These are phyloP conservation scores for Picea engelmannii DNA, from an alignment of 83 land plant genomes.

Conservation along the genomic window DNA sequence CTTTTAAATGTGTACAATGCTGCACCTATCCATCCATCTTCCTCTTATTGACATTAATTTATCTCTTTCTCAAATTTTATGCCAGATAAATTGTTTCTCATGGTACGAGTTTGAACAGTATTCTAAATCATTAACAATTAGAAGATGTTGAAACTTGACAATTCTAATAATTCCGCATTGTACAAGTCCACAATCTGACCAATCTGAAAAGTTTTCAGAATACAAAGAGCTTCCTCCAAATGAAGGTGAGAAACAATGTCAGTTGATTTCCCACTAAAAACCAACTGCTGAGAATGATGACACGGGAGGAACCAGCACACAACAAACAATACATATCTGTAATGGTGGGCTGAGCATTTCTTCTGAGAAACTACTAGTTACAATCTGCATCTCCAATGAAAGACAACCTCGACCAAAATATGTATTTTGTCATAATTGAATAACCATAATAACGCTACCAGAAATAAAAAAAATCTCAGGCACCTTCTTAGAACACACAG, in stretches of 20 bases:
- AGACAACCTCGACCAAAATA: neutral
- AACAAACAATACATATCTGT: neutral
- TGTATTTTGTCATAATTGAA: neutral
- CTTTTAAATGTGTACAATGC: no score
- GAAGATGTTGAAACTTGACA: neutral
- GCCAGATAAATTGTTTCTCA: no score
- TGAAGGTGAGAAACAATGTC: neutral
- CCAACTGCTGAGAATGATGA: neutral
- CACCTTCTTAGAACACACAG: neutral
- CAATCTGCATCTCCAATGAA: neutral
- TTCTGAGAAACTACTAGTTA: neutral
- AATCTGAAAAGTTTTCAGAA: neutral
- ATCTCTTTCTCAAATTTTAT: no score
- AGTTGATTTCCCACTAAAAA: neutral
- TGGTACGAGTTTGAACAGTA: no score
- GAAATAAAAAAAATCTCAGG: neutral
- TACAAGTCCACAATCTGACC: neutral
- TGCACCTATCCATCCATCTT: no score
- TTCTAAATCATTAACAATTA: no score
- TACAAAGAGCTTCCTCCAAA: slow-evolving; percentile 1
- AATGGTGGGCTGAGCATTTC: neutral
- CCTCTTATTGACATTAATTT: no score
- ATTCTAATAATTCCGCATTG: neutral
- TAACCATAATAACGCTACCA: neutral
- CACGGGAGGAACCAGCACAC: neutral